Evolutionary conservation across 2,329 filamentous ascomycete species (phyloP), one percentile per base, ranked within the genome.

Genomic region (Alternaria dauci): DNA sequence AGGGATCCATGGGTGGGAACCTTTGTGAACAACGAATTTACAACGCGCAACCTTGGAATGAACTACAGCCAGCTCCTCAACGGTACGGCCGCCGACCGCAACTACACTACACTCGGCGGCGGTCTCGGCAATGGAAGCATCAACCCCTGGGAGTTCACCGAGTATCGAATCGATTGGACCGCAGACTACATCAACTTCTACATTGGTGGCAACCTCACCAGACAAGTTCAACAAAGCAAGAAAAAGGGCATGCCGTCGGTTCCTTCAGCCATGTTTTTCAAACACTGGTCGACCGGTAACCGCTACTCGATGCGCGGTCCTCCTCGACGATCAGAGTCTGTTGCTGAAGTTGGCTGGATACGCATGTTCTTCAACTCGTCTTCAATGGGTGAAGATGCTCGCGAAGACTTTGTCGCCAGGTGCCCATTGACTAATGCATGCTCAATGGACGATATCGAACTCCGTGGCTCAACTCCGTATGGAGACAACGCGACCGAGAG

Each of bases 361-460:
- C 78, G 82, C n/a, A 71, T 81, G 28, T 84, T 84, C 66, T 84
- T 84, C 76, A 84, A 84, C 63, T 81, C 81, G 0, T 83, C 82
- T 1, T 63, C 76, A 8, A 80, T 76, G 70, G 81, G 20, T 18
- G 54, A 43, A 32, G 54, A 53, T 44, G 36, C 58, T 42, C 58
- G 54, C 12, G 47, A 58, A 23, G 54, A 61, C 38, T 61, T 61
- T 20, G 48, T 53, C 30, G 48, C 48, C 8, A 50, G 48, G 32
- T 61, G 58, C 32, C 58, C 58, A 5, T 48, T 58, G 54, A 43
- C 54, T 9, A 48, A 48, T 36, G 76, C 77, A 12, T 82, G 80
- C 58, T 71, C 67, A 2, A 78, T 78, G 65, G 68, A 74, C 30
- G 77, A 80, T 55, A 63, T 67, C 30, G 67, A 67, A 9, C 67